phyloP scores from a whole-genome alignment of 2,329 filamentous ascomycete species.

The Niveomyces coronatus region DNA sequence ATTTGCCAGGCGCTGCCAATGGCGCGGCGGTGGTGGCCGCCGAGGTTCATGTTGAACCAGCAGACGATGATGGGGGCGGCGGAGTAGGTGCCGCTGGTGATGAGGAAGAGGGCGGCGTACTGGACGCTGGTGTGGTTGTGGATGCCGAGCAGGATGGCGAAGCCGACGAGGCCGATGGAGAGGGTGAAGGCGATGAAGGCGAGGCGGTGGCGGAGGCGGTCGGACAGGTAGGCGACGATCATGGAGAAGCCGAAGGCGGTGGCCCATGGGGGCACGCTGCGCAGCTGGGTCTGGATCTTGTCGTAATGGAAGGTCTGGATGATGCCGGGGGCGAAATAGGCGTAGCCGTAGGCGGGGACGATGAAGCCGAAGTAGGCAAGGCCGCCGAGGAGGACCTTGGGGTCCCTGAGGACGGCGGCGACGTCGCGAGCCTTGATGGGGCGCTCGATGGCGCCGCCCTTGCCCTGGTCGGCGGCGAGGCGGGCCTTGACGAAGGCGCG shows the following conservation, averaged over 20 bases:
- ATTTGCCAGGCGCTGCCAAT: constrained; percentile 70
- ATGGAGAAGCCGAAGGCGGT: constrained; percentile 73
- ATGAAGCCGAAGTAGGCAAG: constrained; percentile 77
- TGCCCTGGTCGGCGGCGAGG: constrained; percentile 58
- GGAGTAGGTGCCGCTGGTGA: constrained; percentile 69
- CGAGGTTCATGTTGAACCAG: constrained; percentile 75
- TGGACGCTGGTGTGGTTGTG: constrained; percentile 57
- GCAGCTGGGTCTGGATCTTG: constrained; percentile 46
- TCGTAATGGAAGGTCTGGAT: constrained; percentile 56
- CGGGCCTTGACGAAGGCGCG: constrained; percentile 54
- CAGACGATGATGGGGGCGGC: constrained; percentile 85
- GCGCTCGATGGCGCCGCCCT: constrained; percentile 52
- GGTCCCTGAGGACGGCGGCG: constrained; percentile 57
- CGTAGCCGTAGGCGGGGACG: constrained; percentile 67
- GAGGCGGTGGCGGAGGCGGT: constrained; percentile 63
- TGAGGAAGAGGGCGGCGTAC: constrained; percentile 73
- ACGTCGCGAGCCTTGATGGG: constrained; percentile 50
- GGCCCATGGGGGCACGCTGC: constrained; percentile 48
- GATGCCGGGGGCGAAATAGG: constrained; percentile 67
- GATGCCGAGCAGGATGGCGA: constrained; percentile 62
- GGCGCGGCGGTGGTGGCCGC: constrained; percentile 59
- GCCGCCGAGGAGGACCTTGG: constrained; percentile 61
- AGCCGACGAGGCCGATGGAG: constrained; percentile 61
- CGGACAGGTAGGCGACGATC: constrained; percentile 60
- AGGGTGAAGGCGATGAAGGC: constrained; percentile 63